phyloP scores from a whole-genome alignment of 2,329 filamentous ascomycete genomes.

The Basipetospora chlamydospora region DNA sequence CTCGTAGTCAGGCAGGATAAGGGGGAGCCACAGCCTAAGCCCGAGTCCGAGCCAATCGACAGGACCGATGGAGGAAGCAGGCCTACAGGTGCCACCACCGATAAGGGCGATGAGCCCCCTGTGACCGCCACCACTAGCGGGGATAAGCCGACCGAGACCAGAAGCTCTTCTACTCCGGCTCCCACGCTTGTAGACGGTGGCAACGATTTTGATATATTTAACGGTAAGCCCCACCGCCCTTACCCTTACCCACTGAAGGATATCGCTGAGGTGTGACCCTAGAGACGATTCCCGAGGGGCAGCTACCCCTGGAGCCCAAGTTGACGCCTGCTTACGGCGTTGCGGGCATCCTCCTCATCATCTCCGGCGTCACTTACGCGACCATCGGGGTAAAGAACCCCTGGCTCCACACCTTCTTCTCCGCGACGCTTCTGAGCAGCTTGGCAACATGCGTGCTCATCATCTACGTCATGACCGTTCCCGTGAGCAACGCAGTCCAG shows the following conservation, averaged over 20 bases:
- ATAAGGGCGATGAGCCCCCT: too few relatives aligned
- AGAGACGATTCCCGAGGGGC: constrained; percentile 32
- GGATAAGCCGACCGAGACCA: too few relatives aligned
- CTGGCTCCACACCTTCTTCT: constrained; percentile 68
- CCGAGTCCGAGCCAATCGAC: not conserved
- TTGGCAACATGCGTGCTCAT: constrained; percentile 71
- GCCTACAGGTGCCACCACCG: too few relatives aligned
- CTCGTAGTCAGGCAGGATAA: constrained; percentile 20
- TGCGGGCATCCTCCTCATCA: constrained; percentile 60
- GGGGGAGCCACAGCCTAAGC: not conserved
- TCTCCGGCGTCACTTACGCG: constrained; percentile 54
- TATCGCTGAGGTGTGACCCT: too few relatives aligned
- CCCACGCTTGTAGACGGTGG: too few relatives aligned
- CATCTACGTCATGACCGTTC: constrained; percentile 73
- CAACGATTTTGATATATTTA: too few relatives aligned
- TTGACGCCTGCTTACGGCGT: constrained; percentile 74
- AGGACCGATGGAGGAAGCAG: not conserved
- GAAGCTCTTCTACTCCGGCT: too few relatives aligned
- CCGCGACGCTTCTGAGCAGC: constrained; percentile 56
- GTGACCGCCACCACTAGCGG: too few relatives aligned
- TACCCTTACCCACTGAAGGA: too few relatives aligned
- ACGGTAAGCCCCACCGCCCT: too few relatives aligned
- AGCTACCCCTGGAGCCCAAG: constrained; percentile 56
- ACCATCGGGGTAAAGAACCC: constrained; percentile 73
- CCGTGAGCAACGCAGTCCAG: constrained; percentile 61